Base-by-base conservation (phyloP, 225 moss, liverwort and hornwort genomes). In the Marchantia polymorpha region DNA sequence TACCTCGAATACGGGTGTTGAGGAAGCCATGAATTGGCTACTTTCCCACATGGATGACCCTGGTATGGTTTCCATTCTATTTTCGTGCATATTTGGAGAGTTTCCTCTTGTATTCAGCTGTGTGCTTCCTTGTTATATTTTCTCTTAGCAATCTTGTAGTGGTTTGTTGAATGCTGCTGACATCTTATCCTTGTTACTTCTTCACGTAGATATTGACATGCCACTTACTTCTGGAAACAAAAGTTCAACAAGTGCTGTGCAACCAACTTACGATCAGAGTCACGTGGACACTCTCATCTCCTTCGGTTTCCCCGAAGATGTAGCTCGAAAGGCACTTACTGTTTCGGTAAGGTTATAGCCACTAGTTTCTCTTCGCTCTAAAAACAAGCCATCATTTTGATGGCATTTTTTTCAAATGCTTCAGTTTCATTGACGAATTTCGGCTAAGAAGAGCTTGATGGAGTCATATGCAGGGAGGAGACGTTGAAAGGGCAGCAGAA, bases 11-110 rank as follows among this genome's bases (percentile, higher is more conserved):
- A 79, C 82, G 69, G 95, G 99, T 82, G 85, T 94, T 16, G 99
- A 99, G 87, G 99, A 99, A 72, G 99, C 99, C n/a, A 99, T 99
- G 99, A 95, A 91, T 75, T 99, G 99, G 99, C 87, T 99, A 25
- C 78, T 99, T 51, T 69, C 73, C 74, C 99, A 99, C 82, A 93
- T 99, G 90, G 99, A 99, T 76, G 99, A 99, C 86, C 83, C 94
- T 87, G 96, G 96, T 97, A 82, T 6, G 58, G 81, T 55, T 49
- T 8, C n/a, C 23, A 7, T 61, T 61, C 20, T 4, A 58, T 58
- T 58, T 58, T 58, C 56, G 13, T 58, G 13, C 56, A 29, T 5
- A 29, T 15, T 12, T 0, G 10, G 29, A 26, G 60, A 27, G 25
- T 65, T 27, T 29, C 39, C 12, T 23, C 25, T 1, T 65, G 3